Conservation (phyloP, 1,284 basidiomycete species). For the Sphagnurus paluster region DNA sequence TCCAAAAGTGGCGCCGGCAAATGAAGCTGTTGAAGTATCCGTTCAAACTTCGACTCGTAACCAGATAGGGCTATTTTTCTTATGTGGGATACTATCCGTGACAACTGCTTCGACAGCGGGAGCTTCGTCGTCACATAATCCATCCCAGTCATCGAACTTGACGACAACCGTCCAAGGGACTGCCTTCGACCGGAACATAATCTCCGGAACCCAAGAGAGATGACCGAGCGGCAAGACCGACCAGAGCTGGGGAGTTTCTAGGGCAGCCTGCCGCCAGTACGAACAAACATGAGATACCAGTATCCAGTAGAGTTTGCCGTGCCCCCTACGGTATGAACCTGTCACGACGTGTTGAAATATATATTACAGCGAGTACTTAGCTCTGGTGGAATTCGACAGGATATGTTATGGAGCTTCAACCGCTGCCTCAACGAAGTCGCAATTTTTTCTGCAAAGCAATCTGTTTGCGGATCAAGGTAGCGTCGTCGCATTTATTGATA, state of each 20-base stretch:
- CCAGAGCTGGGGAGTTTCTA: not conserved
- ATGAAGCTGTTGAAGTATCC: not conserved
- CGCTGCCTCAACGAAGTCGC: too few species aligned
- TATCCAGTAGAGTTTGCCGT: not conserved
- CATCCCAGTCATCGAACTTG: not conserved
- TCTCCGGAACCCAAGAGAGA: constrained; percentile 15
- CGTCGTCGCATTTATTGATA: too few species aligned
- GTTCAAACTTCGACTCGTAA: too few species aligned
- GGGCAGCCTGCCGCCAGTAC: not conserved
- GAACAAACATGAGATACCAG: not conserved
- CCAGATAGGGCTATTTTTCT: too few species aligned
- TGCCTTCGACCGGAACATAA: constrained; percentile 21
- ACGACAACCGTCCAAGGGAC: constrained; percentile 13
- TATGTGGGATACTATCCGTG: too few species aligned
- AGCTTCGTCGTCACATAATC: not conserved
- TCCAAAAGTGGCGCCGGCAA: not conserved
- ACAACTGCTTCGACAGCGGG: not conserved
- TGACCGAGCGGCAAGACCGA: constrained; percentile 1
- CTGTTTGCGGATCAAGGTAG: too few species aligned
- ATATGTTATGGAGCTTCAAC: too few species aligned
- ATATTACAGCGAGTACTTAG: too few species aligned
- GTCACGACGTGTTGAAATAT: constrained; percentile 7
- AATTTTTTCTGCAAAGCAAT: not conserved
- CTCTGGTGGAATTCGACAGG: constrained; percentile 10
- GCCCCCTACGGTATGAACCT: too few species aligned